Conservation (phyloP, 192 early-diverging fungal species). For the Neocallimastix lanati region DNA sequence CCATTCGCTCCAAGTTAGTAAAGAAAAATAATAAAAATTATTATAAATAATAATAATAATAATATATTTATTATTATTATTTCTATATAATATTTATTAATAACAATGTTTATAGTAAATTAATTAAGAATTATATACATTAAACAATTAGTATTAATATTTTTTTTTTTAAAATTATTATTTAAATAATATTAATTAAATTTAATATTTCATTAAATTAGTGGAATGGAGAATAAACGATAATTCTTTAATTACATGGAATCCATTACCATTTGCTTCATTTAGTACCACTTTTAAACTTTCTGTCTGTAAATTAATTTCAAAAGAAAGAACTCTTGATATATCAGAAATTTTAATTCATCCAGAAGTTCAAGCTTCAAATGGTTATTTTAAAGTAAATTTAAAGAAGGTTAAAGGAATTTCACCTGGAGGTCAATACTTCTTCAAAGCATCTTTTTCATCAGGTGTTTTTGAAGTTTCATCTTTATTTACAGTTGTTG, state of each 20-base stretch:
- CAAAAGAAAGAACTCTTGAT: neutral
- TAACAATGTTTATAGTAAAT: too few species aligned
- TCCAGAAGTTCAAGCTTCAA: neutral
- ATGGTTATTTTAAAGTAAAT: neutral
- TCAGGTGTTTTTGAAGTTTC: neutral
- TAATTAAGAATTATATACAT: too few species aligned
- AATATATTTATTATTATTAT: too few species aligned
- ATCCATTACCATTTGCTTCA: neutral
- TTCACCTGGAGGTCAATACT: neutral
- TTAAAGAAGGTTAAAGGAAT: neutral
- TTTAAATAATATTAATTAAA: too few species aligned
- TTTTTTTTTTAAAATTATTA: too few species aligned
- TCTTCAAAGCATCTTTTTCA: neutral
- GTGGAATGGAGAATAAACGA: neutral
- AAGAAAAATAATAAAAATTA: too few species aligned
- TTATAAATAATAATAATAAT: too few species aligned
- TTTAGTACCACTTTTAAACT: neutral
- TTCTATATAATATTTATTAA: too few species aligned
- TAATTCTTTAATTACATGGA: neutral
- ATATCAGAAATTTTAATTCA: neutral
- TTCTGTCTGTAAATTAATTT: neutral
- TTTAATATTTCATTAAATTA: too few species aligned
- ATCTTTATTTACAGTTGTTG: neutral
- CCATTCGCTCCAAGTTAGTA: neutral
- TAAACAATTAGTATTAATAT: too few species aligned